Evolutionary conservation across 768 basidiomycete species (phyloP).

Genomic region (Neoboletus subvelutipes): DNA sequence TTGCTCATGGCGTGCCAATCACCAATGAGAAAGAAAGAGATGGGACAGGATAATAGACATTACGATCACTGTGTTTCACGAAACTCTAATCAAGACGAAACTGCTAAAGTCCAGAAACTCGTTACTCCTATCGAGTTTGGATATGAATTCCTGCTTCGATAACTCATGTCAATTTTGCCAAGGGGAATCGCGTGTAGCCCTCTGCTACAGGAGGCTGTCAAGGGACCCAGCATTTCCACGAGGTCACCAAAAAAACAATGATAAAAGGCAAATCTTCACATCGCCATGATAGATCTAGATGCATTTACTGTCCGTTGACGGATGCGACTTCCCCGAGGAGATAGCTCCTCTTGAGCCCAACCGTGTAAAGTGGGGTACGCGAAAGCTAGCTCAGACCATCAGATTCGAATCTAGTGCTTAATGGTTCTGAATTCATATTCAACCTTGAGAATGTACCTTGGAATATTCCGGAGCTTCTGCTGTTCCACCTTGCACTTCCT

Average conservation of each 20-base stretch:
- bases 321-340: neutral
- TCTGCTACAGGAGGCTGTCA: neutral
- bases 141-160: neutral
- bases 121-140: neutral
- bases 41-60: slow-evolving; percentile 25
- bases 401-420: neutral
- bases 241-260: neutral
- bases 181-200: neutral
- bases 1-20: slow-evolving; percentile 1
- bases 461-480: slow-evolving; percentile 61
- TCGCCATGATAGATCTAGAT: neutral
- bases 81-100: slow-evolving; percentile 9
- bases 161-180: neutral
- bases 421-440: neutral
- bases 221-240: too few species aligned
- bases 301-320: neutral
- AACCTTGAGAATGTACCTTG: slow-evolving; percentile 51
- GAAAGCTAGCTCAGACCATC: slow-evolving; percentile 34
- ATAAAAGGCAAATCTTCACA: neutral
- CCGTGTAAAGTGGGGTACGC: neutral
- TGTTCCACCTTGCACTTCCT: slow-evolving; percentile 68
- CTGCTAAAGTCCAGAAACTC: neutral
- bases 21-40: slow-evolving; percentile 20
- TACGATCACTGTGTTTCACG: slow-evolving; percentile 10
- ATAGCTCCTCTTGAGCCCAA: neutral